Conservation (phyloP, 106 monocot species). For the Dendrobium nobile region DNA sequence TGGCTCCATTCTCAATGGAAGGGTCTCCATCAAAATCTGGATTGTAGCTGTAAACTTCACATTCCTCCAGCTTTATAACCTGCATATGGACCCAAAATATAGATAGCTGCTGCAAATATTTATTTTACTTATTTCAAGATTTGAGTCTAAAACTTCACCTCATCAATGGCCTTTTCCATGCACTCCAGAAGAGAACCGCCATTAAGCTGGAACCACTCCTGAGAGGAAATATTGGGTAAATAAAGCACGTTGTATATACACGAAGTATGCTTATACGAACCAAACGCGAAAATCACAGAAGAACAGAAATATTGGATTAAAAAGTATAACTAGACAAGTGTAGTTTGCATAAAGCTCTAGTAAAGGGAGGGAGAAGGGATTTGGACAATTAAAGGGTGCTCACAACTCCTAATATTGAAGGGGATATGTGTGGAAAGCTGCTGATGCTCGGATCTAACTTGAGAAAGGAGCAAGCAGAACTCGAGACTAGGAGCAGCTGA, state of each 20-base stretch:
- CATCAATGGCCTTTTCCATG: conserved; percentile 70
- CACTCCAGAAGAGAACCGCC: conserved; percentile 62
- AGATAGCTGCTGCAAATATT: background rate
- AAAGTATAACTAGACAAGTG: no score
- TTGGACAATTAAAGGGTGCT: no score
- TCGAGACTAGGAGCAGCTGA: no score
- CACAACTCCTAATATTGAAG: no score
- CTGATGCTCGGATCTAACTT: no score
- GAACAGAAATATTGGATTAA: no score
- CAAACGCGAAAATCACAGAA: background rate
- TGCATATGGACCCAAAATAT: conserved; percentile 17
- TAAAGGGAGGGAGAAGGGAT: no score
- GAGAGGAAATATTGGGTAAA: background rate
- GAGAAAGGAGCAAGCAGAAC: no score
- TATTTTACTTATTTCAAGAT: background rate
- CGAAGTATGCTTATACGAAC: background rate
- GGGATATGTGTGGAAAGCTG: no score
- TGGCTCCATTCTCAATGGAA: conserved; percentile 65
- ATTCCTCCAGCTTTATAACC: conserved; percentile 78
- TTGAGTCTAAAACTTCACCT: conserved; percentile 36
- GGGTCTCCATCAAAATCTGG: conserved; percentile 88
- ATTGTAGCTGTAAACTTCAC: conserved; percentile 92
- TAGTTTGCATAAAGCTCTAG: no score
- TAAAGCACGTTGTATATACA: background rate
- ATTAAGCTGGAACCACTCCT: conserved; percentile 73